Evolutionary conservation across 2,329 filamentous ascomycete species (phyloP).

Genomic region (Dothideomycetidae sp.): DNA sequence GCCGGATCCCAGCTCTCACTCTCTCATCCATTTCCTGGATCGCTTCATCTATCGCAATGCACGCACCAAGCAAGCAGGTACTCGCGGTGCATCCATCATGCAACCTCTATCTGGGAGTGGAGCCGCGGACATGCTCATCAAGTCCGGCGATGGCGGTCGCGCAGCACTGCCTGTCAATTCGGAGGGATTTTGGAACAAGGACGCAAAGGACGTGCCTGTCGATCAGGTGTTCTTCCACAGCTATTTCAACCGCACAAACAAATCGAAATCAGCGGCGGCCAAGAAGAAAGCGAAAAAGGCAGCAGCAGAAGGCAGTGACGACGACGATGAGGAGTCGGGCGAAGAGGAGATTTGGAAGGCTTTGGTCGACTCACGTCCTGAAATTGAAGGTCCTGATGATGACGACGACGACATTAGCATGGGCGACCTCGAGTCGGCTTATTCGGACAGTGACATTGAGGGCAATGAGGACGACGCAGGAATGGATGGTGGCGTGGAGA

Average conservation of each 20-base stretch:
- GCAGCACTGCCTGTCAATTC: constrained; percentile 61
- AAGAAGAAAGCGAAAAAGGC: constrained; percentile 38
- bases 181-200: constrained; percentile 82
- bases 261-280: constrained; percentile 42
- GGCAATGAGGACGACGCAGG: constrained; percentile 32
- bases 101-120: constrained; percentile 64
- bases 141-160: constrained; percentile 43
- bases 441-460: constrained; percentile 21
- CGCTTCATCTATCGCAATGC: constrained; percentile 97
- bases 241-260: constrained; percentile 63
- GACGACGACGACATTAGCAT: constrained; percentile 47
- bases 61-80: constrained; percentile 48
- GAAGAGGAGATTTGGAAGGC: constrained; percentile 82
- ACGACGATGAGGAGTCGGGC: constrained; percentile 26
- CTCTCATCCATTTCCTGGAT: constrained; percentile 87
- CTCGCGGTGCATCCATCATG: constrained; percentile 85
- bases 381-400: constrained; percentile 50
- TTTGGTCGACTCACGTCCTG: constrained; percentile 65
- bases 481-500: constrained; percentile 26
- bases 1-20: constrained; percentile 79
- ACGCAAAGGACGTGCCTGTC: constrained; percentile 68
- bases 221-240: constrained; percentile 98
- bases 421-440: constrained; percentile 28
- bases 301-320: constrained; percentile 29
- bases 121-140: constrained; percentile 46